A percentile compares a stretch with the other conserved stretches of the same genome.
These are phyloP conservation scores for Sclerotinia glacialis DNA, from an alignment of 2,329 filamentous ascomycete genomes.

Conservation along the genomic window DNA sequence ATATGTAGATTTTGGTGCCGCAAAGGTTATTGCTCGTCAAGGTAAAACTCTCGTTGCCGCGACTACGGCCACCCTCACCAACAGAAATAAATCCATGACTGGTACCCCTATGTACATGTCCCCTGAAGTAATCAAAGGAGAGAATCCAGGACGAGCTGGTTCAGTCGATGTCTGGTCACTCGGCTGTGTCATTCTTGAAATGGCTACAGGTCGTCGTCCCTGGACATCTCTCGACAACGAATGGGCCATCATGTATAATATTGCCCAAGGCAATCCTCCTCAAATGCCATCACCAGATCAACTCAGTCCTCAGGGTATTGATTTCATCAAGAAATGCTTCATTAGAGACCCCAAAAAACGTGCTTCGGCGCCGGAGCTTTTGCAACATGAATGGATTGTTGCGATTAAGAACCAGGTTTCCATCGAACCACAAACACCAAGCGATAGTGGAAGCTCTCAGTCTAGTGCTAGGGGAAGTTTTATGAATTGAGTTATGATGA, in stretches of 20 bases:
- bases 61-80: slow-evolving; percentile 52
- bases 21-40: slow-evolving; percentile 93
- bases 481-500: not conserved
- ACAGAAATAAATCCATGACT: slow-evolving; percentile 86
- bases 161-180: slow-evolving; percentile 95
- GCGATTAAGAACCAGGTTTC: slow-evolving; percentile 59
- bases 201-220: slow-evolving; percentile 90
- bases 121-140: slow-evolving; percentile 93
- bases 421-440: slow-evolving; percentile 62
- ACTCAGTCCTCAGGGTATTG: slow-evolving; percentile 77
- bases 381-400: slow-evolving; percentile 91
- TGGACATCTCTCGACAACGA: slow-evolving; percentile 98
- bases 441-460: slow-evolving; percentile 44
- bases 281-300: slow-evolving; percentile 80
- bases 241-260: slow-evolving; percentile 99
- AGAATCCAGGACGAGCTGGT: slow-evolving; percentile 74
- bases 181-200: slow-evolving; percentile 94
- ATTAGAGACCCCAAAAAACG: slow-evolving; percentile 75
- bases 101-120: slow-evolving; percentile 99
- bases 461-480: slow-evolving; percentile 33
- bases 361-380: slow-evolving; percentile 78
- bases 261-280: slow-evolving; percentile 92
- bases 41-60: slow-evolving; percentile 73
- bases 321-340: slow-evolving; percentile 87
- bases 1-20: slow-evolving; percentile 96